These are phyloP conservation scores for Exophiala alcalophila DNA, from an alignment of 2,329 filamentous ascomycete genomes.

Conservation along the genomic window DNA sequence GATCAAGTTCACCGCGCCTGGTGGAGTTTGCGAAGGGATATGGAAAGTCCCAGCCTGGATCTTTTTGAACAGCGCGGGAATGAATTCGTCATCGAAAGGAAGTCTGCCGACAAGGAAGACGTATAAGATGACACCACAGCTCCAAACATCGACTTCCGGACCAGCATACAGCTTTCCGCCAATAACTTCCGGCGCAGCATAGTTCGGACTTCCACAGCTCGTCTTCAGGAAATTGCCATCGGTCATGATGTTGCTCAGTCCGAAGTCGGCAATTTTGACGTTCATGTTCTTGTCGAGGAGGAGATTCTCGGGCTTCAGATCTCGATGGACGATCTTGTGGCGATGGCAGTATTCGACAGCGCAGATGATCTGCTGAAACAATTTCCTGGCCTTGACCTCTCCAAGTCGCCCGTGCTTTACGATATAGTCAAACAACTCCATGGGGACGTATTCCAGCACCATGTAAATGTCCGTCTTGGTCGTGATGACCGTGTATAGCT, in stretches of 20 bases:
- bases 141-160: constrained; percentile 91
- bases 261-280: constrained; percentile 99
- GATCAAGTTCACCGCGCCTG: constrained; percentile 75
- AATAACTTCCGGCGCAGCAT: constrained; percentile 96
- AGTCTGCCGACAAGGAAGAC: constrained; percentile 65
- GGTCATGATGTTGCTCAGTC: constrained; percentile 99
- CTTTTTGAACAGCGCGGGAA: constrained; percentile 95
- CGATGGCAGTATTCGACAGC: constrained; percentile 98
- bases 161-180: constrained; percentile 96
- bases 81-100: constrained; percentile 98
- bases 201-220: constrained; percentile 96
- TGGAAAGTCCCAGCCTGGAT: constrained; percentile 93
- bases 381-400: constrained; percentile 88
- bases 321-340: constrained; percentile 97
- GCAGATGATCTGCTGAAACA: constrained; percentile 99
- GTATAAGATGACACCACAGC: constrained; percentile 64
- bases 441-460: constrained; percentile 96
- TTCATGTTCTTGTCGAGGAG: constrained; percentile 93
- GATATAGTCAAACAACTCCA: constrained; percentile 97
- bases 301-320: constrained; percentile 95
- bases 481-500: constrained; percentile 97
- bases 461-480: constrained; percentile 94
- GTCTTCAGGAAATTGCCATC: constrained; percentile 99
- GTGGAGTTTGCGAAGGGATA: constrained; percentile 85
- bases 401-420: constrained; percentile 89